Evolutionary conservation across 2,329 filamentous ascomycete species (phyloP).

Genomic region (Stachybotrys elegans): DNA sequence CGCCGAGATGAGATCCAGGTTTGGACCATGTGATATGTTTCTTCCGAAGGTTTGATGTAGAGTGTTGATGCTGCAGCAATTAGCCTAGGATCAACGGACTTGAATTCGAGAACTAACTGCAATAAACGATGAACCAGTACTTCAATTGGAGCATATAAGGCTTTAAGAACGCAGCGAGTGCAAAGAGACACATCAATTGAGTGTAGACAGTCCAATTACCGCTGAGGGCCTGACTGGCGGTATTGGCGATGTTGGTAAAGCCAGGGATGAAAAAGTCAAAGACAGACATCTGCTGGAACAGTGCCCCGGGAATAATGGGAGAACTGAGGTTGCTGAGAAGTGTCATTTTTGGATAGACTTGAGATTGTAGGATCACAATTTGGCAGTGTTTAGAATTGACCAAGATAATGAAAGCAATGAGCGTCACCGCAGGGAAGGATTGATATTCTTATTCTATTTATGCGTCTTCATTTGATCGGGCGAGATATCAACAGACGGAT

Average conservation of each 20-base stretch:
- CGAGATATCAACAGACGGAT: no score
- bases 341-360: conserved; percentile 4
- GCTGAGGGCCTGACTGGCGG: conserved; percentile 4
- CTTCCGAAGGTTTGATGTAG: conserved; percentile 3
- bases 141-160: conserved; percentile 5
- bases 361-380: not conserved
- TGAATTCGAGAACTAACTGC: conserved; percentile 4
- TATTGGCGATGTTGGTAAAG: conserved; percentile 8
- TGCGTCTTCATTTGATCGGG: no score
- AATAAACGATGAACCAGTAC: conserved; percentile 6
- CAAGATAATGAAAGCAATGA: conserved; percentile 2
- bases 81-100: not conserved
- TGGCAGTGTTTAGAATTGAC: conserved; percentile 1
- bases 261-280: conserved; percentile 7
- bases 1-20: conserved; percentile 9
- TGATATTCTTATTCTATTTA: conserved; percentile 7
- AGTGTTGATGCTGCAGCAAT: conserved; percentile 8
- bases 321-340: conserved; percentile 7
- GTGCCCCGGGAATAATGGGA: conserved; percentile 6
- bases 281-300: conserved; percentile 6
- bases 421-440: not conserved
- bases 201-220: conserved; percentile 7
- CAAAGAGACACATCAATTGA: conserved; percentile 9
- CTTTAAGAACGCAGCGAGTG: conserved; percentile 6
- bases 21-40: conserved; percentile 9